Conservation (phyloP, 352 stramenopile genomes). For the Elongisporangium prolatum region DNA sequence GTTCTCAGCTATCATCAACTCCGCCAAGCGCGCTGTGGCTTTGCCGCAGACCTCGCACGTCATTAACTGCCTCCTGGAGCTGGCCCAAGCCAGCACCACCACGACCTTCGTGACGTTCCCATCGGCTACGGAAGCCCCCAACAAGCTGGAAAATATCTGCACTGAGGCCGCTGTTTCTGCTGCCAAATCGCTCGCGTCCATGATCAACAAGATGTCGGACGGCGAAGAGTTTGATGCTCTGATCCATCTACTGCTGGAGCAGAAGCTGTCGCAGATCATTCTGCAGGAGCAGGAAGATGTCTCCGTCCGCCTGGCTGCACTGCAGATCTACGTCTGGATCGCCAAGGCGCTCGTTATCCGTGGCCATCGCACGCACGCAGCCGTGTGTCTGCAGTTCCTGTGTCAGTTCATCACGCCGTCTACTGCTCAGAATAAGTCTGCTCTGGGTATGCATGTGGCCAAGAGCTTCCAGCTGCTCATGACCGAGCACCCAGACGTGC, state of each 20-base stretch:
- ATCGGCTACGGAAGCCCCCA: constrained; percentile 10
- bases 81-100: constrained; percentile 45
- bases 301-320: constrained; percentile 43
- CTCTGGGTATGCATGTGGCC: constrained; percentile 66
- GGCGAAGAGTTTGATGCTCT: constrained; percentile 73
- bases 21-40: constrained; percentile 44
- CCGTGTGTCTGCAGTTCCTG: constrained; percentile 64
- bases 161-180: constrained; percentile 52
- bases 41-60: constrained; percentile 60
- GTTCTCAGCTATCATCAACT: constrained; percentile 79
- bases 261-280: constrained; percentile 61
- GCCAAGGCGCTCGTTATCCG: constrained; percentile 79
- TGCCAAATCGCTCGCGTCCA: constrained; percentile 74
- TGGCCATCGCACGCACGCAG: constrained; percentile 63
- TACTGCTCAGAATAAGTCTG: constrained; percentile 20
- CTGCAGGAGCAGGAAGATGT: constrained; percentile 30
- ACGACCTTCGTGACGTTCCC: constrained; percentile 4
- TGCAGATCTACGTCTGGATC: constrained; percentile 85
- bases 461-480: constrained; percentile 80
- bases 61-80: constrained; percentile 73
- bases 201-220: constrained; percentile 87
- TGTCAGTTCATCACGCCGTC: constrained; percentile 54
- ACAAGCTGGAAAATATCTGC: constrained; percentile 35
- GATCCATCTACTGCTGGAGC: constrained; percentile 60
- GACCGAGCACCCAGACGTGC: constrained; percentile 70